These are phyloP conservation scores for Malassezia dermatis DNA, from an alignment of 1,284 basidiomycete species.

Conservation along the genomic window DNA sequence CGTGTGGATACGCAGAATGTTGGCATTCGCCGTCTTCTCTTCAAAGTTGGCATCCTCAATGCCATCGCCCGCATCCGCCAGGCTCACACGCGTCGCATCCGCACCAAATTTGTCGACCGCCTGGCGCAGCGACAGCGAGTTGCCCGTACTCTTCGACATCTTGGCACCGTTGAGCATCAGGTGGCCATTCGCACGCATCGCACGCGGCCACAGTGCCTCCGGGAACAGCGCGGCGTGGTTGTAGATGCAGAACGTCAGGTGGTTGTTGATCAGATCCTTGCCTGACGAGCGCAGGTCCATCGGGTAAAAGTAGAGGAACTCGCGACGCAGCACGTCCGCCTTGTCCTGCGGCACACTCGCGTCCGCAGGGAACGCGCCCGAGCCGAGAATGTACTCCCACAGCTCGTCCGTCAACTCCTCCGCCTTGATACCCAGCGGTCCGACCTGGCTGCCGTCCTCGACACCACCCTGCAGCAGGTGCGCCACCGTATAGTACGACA, in stretches of 20 bases:
- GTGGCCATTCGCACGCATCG: constrained; percentile 91
- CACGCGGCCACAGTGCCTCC: constrained; percentile 81
- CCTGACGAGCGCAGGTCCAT: constrained; percentile 98
- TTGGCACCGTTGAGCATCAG: constrained; percentile 97
- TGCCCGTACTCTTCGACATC: constrained; percentile 92
- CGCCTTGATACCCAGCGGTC: constrained; percentile 71
- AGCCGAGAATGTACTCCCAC: constrained; percentile 85
- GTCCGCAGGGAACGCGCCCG: constrained; percentile 63
- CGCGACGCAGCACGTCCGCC: constrained; percentile 72
- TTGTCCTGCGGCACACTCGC: constrained; percentile 62
- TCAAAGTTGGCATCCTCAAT: constrained; percentile 98
- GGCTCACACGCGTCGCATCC: constrained; percentile 77
- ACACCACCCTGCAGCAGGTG: constrained; percentile 52
- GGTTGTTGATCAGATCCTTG: constrained; percentile 93
- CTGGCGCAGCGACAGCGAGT: constrained; percentile 43
- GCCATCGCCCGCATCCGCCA: constrained; percentile 95
- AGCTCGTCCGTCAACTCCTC: constrained; percentile 94
- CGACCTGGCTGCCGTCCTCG: constrained; percentile 67
- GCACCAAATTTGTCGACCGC: constrained; percentile 64
- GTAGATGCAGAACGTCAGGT: constrained; percentile 89
- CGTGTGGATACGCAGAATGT: constrained; percentile 87
- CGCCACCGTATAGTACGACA: constrained; percentile 93
- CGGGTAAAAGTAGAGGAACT: constrained; percentile 96
- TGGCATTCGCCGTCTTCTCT: constrained; percentile 95
- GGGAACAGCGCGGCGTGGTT: constrained; percentile 88